These are phyloP conservation scores for Kodamaea alishanica DNA, from an alignment of 1,139 yeast species.

Conservation along the genomic window DNA sequence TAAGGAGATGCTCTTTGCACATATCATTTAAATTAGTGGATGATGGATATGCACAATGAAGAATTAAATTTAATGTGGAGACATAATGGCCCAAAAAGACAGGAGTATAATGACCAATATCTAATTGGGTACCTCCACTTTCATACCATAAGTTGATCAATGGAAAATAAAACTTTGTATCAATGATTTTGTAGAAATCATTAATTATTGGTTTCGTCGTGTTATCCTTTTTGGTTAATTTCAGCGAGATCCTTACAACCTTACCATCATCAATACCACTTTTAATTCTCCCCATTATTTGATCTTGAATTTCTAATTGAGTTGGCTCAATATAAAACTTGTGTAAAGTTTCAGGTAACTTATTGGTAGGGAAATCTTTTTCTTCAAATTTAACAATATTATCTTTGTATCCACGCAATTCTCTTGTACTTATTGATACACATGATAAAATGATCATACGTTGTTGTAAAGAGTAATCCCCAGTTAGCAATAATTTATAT, in stretches of 20 bases:
- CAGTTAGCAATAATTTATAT: conserved; percentile 43
- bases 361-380: conserved; percentile 36
- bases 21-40: conserved; percentile 50
- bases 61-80: conserved; percentile 52
- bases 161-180: conserved; percentile 51
- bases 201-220: conserved; percentile 16
- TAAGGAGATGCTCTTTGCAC: conserved; percentile 49
- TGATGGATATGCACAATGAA: conserved; percentile 58
- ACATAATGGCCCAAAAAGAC: conserved; percentile 56
- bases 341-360: conserved; percentile 48
- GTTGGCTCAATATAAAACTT: conserved; percentile 21
- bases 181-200: conserved; percentile 45
- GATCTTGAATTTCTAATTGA: conserved; percentile 24
- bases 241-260: conserved; percentile 48
- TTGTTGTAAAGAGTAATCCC: conserved; percentile 66
- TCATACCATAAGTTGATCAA: conserved; percentile 54
- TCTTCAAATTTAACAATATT: conserved; percentile 28
- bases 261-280: conserved; percentile 35
- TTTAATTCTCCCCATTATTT: conserved; percentile 35
- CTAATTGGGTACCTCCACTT: conserved; percentile 30
- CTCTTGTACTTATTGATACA: conserved; percentile 57
- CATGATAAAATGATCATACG: conserved; percentile 54
- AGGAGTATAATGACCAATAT: conserved; percentile 54
- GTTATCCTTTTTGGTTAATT: conserved; percentile 20
- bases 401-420: conserved; percentile 56